Base-by-base conservation (phyloP, 2,329 filamentous ascomycete genomes). In the Lojkania enalia region DNA sequence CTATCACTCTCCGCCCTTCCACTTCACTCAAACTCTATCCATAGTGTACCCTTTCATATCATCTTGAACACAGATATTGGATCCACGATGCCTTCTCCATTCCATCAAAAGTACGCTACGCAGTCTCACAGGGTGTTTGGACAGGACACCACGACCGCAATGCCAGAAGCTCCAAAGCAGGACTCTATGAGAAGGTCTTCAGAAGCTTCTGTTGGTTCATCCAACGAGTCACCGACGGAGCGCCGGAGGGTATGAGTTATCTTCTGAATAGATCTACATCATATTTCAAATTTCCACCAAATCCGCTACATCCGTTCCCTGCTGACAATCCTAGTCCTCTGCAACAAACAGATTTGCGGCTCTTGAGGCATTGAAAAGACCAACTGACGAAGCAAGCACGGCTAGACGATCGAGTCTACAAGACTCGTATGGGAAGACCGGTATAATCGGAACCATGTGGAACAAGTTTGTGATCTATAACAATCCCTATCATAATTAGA, bases 71-170 rank as follows among this genome's bases (percentile, higher is more conserved):
- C 23, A n/a, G n/a, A 39, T 23, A 42, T 19, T 15, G 16, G 21
- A 32, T 18, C 30, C 37, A 55, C 16, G 19, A 70, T 70, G 67
- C 64, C 67, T 50, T 68, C 64, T 35, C 64, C 66, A 49, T 64
- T 70, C 46, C 64, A 69, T 38, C 66, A 70, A 42, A 70, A 70
- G 40, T 69, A 69, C 48, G 63, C 65, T 20, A 56, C 57, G 13
- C 66, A 70, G 36, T 64, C 39, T 31, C 61, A 69, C 51, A 67
- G 58, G 40, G 18, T 60, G 15, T 69, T 64, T 33, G 60, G 55
- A 33, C 57, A 63, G 20, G 59, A 58, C 41, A 55, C 54, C 5
- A 46, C 50, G 4, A 60, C 63, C 36, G 42, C 49, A 7, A 67
- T 67, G 63, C 64, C 66, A n/a, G 64, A 66, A 15, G 63, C 44